Base-by-base conservation (phyloP, 345 rosid species). In the Microthlaspi erraticum region DNA sequence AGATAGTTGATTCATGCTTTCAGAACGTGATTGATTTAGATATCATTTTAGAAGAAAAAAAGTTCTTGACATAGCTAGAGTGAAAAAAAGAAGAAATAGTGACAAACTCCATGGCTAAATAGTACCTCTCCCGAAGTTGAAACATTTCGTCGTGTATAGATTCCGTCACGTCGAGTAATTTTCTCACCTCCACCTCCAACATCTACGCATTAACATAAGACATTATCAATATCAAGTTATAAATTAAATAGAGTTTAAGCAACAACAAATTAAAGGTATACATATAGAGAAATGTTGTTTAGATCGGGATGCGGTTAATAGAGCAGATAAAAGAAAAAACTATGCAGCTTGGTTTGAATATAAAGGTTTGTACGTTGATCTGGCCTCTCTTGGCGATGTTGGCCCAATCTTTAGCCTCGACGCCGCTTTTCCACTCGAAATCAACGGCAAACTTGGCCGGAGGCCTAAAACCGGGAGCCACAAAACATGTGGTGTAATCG, bases 81-180 rank as follows among this genome's bases (percentile, higher is more conserved):
- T 13, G 20, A 54, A 2, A n/a, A 1, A 7, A 52, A 5, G 11
- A 33, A 18, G 46, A 58, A 58, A 12, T 53, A 29, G 2, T 7
- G 39, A 52, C 57, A 54, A 54, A 8, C 16, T 43, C 8, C 11
- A 32, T 31, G 19, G 29, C 8, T 43, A n/a, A 12, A 46, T 8
- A 17, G 7, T 46, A 92, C 98, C 98, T 90, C 50, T 81, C 91
- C 31, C 93, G 90, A 61, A 90, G 95, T 76, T 79, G 77, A 53
- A 86, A 85, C 83, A 92, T 92, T 83, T 90, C 98, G 0, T 90
- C 93, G 10, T 85, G 93, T 77, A 92, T 84, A 74, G 87, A 70
- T n/a, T 59, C 56, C 16, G 87, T 77, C 0, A 78, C 79, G 73
- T 90, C 90, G 0, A 73, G 74, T 74, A 92, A 53, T 72, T 88